A percentile compares a stretch with the other conserved stretches of the same genome.
phyloP scores from a whole-genome alignment of 2,329 filamentous ascomycete species.

The Sclerotinia spermophila region DNA sequence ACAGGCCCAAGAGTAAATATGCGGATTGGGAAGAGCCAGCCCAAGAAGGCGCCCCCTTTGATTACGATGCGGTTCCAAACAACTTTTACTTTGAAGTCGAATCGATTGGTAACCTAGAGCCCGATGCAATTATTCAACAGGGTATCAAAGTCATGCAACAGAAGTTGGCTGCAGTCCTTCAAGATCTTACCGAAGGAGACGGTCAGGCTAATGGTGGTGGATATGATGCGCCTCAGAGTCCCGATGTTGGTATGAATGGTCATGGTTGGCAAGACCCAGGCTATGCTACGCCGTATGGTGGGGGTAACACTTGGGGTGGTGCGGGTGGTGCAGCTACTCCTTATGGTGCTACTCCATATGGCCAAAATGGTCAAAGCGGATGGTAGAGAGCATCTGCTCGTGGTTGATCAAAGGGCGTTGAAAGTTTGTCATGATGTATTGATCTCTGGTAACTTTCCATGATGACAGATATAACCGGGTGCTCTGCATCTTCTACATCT shows the following conservation, averaged over 20 bases:
- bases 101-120: conserved; percentile 79
- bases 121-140: conserved; percentile 82
- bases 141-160: conserved; percentile 85
- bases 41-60: conserved; percentile 79
- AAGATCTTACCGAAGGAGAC: conserved; percentile 56
- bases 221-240: conserved; percentile 59
- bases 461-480: background rate
- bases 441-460: background rate
- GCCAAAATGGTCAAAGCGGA: conserved; percentile 38
- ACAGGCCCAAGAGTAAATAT: conserved; percentile 77
- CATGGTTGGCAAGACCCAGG: conserved; percentile 58
- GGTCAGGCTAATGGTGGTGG: conserved; percentile 48
- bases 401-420: background rate
- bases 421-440: background rate
- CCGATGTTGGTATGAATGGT: conserved; percentile 53
- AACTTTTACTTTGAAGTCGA: conserved; percentile 95
- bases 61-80: conserved; percentile 81
- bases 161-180: conserved; percentile 80
- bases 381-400: conserved; percentile 22
- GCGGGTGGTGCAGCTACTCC: conserved; percentile 52
- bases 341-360: conserved; percentile 60
- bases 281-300: conserved; percentile 66
- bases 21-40: conserved; percentile 74
- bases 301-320: conserved; percentile 64
- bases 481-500: background rate